Conservation (phyloP, 306 rosid species). For the Geum urbanum region DNA sequence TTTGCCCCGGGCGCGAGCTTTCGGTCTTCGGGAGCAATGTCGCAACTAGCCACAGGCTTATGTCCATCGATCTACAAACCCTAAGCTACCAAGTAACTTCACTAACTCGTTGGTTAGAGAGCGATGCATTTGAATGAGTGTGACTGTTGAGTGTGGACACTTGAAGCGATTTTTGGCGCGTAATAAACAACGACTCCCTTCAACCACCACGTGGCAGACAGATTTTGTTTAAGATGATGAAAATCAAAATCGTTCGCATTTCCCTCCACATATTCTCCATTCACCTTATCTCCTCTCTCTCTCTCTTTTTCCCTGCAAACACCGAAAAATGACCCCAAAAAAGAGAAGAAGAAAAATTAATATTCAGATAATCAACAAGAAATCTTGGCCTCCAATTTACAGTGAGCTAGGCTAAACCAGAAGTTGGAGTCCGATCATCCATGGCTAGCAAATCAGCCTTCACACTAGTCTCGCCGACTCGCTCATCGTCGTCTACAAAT, state of each 20-base stretch:
- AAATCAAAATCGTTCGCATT: constrained; percentile 39
- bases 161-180: too few species aligned
- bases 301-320: constrained; percentile 48
- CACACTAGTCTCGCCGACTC: constrained; percentile 38
- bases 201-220: constrained; percentile 18
- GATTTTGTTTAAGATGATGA: not conserved
- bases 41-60: too few species aligned
- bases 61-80: too few species aligned
- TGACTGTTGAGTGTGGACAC: too few species aligned
- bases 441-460: constrained; percentile 73
- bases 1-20: too few species aligned
- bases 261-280: constrained; percentile 56
- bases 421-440: not conserved
- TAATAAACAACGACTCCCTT: too few species aligned
- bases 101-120: too few species aligned
- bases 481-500: constrained; percentile 17
- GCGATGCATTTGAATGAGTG: too few species aligned
- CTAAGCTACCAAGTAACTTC: too few species aligned
- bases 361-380: not conserved
- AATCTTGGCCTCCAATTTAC: not conserved
- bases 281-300: constrained; percentile 50
- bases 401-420: not conserved
- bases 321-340: not conserved
- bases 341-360: constrained; percentile 3
- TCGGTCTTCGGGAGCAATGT: too few species aligned